A percentile compares a stretch with the other conserved stretches of the same genome.
Conservation (phyloP, 2,329 filamentous ascomycete species). For the Pseudocercospora vitis region DNA sequence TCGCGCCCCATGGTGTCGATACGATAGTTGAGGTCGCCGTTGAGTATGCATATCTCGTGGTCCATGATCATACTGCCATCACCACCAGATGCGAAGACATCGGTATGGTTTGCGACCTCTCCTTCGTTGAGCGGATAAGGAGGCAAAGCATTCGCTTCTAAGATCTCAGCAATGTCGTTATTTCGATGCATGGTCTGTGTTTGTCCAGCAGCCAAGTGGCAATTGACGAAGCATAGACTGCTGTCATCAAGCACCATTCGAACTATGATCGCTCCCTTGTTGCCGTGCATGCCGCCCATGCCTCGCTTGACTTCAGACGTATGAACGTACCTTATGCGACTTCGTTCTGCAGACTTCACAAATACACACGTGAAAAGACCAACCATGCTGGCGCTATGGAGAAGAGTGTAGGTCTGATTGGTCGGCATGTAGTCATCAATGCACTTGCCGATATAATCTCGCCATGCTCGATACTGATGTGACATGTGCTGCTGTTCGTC, state of each 20-base stretch:
- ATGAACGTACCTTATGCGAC: conserved; percentile 73
- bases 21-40: conserved; percentile 96
- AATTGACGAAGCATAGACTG: conserved; percentile 94
- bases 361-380: conserved; percentile 96
- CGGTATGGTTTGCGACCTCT: conserved; percentile 59
- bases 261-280: conserved; percentile 90
- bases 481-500: conserved; percentile 88
- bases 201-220: conserved; percentile 92
- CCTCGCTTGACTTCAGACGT: conserved; percentile 89
- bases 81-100: conserved; percentile 85
- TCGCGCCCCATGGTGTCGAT: conserved; percentile 97
- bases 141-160: conserved; percentile 76
- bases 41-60: conserved; percentile 94
- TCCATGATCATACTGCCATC: conserved; percentile 94
- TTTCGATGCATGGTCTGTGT: conserved; percentile 86
- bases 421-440: conserved; percentile 80
- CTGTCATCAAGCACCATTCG: conserved; percentile 94
- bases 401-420: conserved; percentile 75
- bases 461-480: conserved; percentile 95
- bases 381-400: conserved; percentile 87
- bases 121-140: conserved; percentile 52
- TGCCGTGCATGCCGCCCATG: conserved; percentile 92
- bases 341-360: conserved; percentile 75
- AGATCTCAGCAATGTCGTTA: conserved; percentile 85
- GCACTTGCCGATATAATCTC: conserved; percentile 79